phyloP scores from a whole-genome alignment of 257 asterid species.

The Asclepias syriaca region DNA sequence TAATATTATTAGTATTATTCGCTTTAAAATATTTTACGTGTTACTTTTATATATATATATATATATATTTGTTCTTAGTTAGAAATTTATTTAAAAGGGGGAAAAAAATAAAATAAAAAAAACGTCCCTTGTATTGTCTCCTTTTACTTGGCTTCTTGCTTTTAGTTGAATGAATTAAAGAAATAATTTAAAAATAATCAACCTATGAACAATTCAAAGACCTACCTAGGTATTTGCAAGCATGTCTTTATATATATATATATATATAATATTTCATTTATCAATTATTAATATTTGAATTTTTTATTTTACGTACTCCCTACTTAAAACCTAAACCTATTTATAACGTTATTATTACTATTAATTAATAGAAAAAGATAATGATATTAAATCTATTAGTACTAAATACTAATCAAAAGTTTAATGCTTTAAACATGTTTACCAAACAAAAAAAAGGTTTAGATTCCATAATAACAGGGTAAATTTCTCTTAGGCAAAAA shows the following conservation, averaged over 20 bases:
- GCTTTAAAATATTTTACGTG: too few relatives aligned
- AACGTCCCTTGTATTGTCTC: neutral
- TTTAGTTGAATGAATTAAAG: neutral
- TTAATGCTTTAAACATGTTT: slow-evolving; percentile 20
- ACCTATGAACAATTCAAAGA: slow-evolving; percentile 2
- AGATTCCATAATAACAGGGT: slow-evolving; percentile 18
- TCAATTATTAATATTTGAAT: neutral
- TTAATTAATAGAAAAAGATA: neutral
- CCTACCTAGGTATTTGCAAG: neutral
- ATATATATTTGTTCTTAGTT: too few relatives aligned
- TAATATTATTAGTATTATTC: too few relatives aligned
- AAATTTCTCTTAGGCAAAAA: slow-evolving; percentile 17
- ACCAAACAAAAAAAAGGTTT: slow-evolving; percentile 18
- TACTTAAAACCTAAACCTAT: too few relatives aligned
- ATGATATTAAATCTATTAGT: neutral
- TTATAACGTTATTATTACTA: too few relatives aligned
- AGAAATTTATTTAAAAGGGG: too few relatives aligned
- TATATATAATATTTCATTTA: neutral
- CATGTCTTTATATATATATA: neutral
- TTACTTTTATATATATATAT: too few relatives aligned
- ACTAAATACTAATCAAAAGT: slow-evolving; percentile 6
- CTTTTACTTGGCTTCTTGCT: slow-evolving; percentile 6
- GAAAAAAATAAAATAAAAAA: too few relatives aligned
- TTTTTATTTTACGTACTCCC: too few relatives aligned
- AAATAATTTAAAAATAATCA: slow-evolving; percentile 6